phyloP scores from a whole-genome alignment of 352 stramenopile species.

The Phytophthora pini region DNA sequence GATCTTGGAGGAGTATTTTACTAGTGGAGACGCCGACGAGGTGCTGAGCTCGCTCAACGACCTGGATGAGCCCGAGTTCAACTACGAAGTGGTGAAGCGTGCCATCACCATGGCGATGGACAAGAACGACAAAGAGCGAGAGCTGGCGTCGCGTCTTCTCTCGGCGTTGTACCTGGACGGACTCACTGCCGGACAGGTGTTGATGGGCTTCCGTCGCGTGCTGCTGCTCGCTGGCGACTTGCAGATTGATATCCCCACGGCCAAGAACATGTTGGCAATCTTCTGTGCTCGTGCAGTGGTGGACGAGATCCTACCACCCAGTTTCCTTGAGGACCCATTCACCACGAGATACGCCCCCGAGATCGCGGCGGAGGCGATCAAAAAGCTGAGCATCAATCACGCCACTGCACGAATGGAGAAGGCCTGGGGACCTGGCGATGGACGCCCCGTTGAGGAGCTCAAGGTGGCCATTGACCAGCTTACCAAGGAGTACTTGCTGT shows the following conservation, averaged over 20 bases:
- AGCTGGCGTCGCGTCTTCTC: conserved; percentile 86
- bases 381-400: conserved; percentile 97
- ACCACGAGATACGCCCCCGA: conserved; percentile 93
- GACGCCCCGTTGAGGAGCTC: conserved; percentile 90
- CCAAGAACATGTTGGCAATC: conserved; percentile 93
- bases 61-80: conserved; percentile 74
- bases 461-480: conserved; percentile 96
- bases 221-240: conserved; percentile 97
- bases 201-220: conserved; percentile 96
- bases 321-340: conserved; percentile 97
- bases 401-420: conserved; percentile 95
- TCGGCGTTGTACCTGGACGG: conserved; percentile 93
- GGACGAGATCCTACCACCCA: conserved; percentile 98
- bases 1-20: conserved; percentile 91
- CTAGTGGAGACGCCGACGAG: conserved; percentile 90
- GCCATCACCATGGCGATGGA: conserved; percentile 96
- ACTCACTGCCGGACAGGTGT: conserved; percentile 76
- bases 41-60: conserved; percentile 82
- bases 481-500: conserved; percentile 97
- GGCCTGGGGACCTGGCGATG: conserved; percentile 97
- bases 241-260: conserved; percentile 95
- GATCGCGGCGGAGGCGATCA: conserved; percentile 96
- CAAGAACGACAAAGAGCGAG: conserved; percentile 50
- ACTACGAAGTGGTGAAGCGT: conserved; percentile 95
- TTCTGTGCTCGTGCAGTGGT: conserved; percentile 98